phyloP scores from a whole-genome alignment of 495 filamentous ascomycete genomes.

The Halenospora varia region DNA sequence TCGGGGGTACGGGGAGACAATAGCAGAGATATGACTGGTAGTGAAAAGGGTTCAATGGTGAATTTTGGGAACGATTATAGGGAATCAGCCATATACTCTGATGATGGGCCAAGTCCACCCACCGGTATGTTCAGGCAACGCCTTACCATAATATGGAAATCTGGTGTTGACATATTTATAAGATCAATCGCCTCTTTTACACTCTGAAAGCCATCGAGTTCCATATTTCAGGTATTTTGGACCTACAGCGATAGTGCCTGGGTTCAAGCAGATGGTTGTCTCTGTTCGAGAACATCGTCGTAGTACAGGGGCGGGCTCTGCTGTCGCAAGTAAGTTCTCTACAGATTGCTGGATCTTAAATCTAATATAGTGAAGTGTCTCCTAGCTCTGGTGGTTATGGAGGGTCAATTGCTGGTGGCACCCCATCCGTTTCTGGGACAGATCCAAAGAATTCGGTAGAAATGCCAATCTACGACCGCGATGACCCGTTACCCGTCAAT shows the following conservation, averaged over 20 bases:
- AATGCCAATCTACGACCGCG: constrained; percentile 74
- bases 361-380: constrained; percentile 16
- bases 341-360: not conserved
- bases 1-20: too few relatives aligned
- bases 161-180: not conserved
- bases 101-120: constrained; percentile 28
- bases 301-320: constrained; percentile 29
- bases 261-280: constrained; percentile 90
- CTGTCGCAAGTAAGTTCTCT: constrained; percentile 15
- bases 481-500: constrained; percentile 60
- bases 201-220: constrained; percentile 53
- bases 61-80: constrained; percentile 14
- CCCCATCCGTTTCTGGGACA: constrained; percentile 14
- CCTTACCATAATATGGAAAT: constrained; percentile 3
- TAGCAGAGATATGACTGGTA: not conserved
- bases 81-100: constrained; percentile 27
- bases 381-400: constrained; percentile 17
- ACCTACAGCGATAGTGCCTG: constrained; percentile 82
- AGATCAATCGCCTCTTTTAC: constrained; percentile 17
- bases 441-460: constrained; percentile 31
- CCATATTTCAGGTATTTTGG: constrained; percentile 88
- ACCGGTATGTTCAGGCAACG: constrained; percentile 21
- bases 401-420: constrained; percentile 7
- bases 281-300: constrained; percentile 45
- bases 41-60: not conserved